Percentiles rank a stretch among this genome's conserved stretches.
Evolutionary conservation across 192 early-diverging fungal genomes (phyloP).

Genomic region (Haplosporangium gracile): DNA sequence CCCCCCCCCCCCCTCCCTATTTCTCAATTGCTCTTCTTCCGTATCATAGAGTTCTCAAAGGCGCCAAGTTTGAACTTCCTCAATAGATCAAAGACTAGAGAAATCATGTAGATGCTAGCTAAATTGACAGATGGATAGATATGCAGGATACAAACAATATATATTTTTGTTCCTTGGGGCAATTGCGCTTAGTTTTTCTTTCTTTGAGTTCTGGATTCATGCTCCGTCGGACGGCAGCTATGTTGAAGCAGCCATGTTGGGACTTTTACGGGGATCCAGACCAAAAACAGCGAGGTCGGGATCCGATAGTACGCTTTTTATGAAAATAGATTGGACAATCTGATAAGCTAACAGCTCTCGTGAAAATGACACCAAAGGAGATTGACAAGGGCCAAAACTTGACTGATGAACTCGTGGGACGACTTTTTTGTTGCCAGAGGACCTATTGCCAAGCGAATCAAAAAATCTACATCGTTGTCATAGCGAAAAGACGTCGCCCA

Average conservation of each 20-base stretch:
- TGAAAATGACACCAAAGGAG: no score
- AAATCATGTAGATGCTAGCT: not conserved
- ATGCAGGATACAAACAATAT: not conserved
- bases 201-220: not conserved
- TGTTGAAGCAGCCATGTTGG: not conserved
- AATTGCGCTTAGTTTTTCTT: not conserved
- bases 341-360: no score
- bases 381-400: no score
- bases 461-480: not conserved
- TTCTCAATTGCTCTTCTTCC: not conserved
- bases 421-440: no score
- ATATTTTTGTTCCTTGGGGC: not conserved
- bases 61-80: constrained; percentile 75
- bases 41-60: constrained; percentile 68
- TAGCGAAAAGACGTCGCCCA: not conserved
- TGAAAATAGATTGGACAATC: no score
- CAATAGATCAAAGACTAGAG: constrained; percentile 32
- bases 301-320: not conserved
- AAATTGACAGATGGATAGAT: not conserved
- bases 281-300: not conserved
- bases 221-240: not conserved
- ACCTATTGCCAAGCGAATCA: no score
- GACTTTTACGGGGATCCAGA: not conserved
- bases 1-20: no score
- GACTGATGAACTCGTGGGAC: no score